Percentiles rank a stretch among this genome's conserved stretches.
Conservation (phyloP, 768 basidiomycete genomes). For the Lactifluus pinguis region DNA sequence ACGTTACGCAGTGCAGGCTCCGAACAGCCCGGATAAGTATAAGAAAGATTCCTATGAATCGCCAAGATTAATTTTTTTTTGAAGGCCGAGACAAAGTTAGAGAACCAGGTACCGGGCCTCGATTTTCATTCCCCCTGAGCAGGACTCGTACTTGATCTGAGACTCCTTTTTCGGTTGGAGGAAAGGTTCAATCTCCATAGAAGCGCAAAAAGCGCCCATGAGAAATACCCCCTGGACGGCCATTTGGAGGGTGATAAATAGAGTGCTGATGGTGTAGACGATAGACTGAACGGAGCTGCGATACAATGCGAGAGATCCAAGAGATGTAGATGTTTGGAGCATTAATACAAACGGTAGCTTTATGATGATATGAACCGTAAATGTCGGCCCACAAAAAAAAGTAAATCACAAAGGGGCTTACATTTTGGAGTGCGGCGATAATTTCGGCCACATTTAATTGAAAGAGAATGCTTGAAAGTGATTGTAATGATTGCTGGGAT, state of each 20-base stretch:
- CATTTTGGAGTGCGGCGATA: slow-evolving; percentile 60
- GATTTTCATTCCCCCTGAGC: slow-evolving; percentile 55
- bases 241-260: slow-evolving; percentile 58
- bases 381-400: neutral
- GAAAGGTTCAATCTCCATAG: slow-evolving; percentile 58
- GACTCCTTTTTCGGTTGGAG: slow-evolving; percentile 54
- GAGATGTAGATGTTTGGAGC: slow-evolving; percentile 60
- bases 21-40: slow-evolving; percentile 69
- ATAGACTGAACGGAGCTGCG: slow-evolving; percentile 69
- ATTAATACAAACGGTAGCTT: slow-evolving; percentile 71
- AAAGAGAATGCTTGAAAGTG: slow-evolving; percentile 33
- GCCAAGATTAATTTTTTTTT: neutral
- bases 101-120: slow-evolving; percentile 48
- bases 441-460: slow-evolving; percentile 58
- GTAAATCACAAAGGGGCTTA: slow-evolving; percentile 27
- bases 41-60: slow-evolving; percentile 45
- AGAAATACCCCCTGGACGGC: slow-evolving; percentile 82
- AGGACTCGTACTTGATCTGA: slow-evolving; percentile 37
- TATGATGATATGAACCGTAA: slow-evolving; percentile 12
- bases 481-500: slow-evolving; percentile 23
- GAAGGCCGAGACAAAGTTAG: neutral
- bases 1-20: slow-evolving; percentile 63
- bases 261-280: slow-evolving; percentile 51
- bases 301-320: slow-evolving; percentile 78
- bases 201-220: slow-evolving; percentile 79